Evolutionary conservation across 176 grass and related monocot genomes (phyloP).

Genomic region (Oryza nivara): DNA sequence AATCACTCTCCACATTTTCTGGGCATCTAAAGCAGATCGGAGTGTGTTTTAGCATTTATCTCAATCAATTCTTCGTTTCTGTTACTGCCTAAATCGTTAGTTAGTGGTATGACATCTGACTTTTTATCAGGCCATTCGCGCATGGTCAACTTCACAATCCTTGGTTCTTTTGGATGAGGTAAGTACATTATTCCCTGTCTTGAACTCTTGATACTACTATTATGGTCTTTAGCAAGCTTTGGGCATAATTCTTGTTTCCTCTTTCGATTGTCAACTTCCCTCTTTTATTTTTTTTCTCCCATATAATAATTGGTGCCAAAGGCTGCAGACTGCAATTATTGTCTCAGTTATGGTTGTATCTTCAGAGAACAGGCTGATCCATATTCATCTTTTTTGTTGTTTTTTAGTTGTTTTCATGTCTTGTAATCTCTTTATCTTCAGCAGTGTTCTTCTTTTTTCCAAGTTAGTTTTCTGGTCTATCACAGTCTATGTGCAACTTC

Average conservation of each 20-base stretch:
- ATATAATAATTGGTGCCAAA: conserved; percentile 5
- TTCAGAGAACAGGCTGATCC: neutral
- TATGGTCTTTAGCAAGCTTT: conserved; percentile 10
- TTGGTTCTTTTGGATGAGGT: conserved; percentile 85
- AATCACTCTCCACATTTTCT: conserved; percentile 86
- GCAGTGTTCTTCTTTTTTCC: neutral
- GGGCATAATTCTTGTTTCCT: neutral
- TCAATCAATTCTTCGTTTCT: conserved; percentile 14
- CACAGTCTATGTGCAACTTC: neutral
- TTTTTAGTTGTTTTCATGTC: neutral
- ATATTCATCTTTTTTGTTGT: neutral
- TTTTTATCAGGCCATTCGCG: conserved; percentile 56
- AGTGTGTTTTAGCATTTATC: conserved; percentile 51
- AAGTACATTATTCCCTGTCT: conserved; percentile 36
- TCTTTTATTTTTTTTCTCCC: neutral
- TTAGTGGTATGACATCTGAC: conserved; percentile 28
- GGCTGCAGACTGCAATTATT: neutral
- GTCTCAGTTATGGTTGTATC: neutral
- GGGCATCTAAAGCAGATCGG: conserved; percentile 79
- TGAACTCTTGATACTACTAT: conserved; percentile 6
- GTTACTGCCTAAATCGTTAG: conserved; percentile 24
- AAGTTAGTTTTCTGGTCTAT: neutral
- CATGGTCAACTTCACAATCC: conserved; percentile 61
- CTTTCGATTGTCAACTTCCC: neutral
- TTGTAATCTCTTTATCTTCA: neutral